Base-by-base conservation (phyloP, 768 basidiomycete genomes). In the Rhodotorula toruloides region DNA sequence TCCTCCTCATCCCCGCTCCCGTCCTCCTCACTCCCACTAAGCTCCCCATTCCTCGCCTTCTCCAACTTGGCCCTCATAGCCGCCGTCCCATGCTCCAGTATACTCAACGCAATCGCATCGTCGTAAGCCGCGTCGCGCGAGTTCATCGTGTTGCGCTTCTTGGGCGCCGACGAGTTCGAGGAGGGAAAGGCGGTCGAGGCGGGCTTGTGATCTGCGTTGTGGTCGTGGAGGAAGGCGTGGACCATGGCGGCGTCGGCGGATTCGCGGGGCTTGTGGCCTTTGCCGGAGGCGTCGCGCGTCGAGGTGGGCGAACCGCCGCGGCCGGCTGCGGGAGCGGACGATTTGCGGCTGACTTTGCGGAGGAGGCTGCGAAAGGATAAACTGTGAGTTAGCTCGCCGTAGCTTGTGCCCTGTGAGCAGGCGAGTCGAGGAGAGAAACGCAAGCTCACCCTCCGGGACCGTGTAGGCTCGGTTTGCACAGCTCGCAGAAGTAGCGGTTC, bases 121-220 rank as follows among this genome's bases (percentile, higher is more conserved):
- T 94, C 93, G 76, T 91, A 93, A 19, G 77, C 78, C 22, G 93
- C 90, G 77, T 96, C 94, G 63, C 94, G 82, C 74, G 90, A 93
- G 77, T 98, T 98, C 91, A 99, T 94, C 56, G 96, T 99, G 73
- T 90, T 91, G 66, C 96, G 83, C 58, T 90, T 85, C 44, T 40
- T 22, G 50, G 13, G 16, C 31, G 46, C 58, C 9, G 43, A 14
- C 39, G 48, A 22, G 37, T 36, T 0, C 29, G 54, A 49, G 31
- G 37, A 27, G 10, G 47, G 14, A 44, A 4, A n/a, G n/a, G 32
- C 39, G 29, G 40, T 36, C n/a, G n/a, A n/a, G 50, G 31, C 22
- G 31, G 34, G 50, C 34, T 34, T 16, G 19, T n/a, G 49, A 31
- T 52, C 49, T 16, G 42, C 36, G 65, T 58, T 55, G 71, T 52